These are phyloP conservation scores for Phyllosticta citrichinensis DNA, from an alignment of 2,329 filamentous ascomycete species.

Conservation along the genomic window DNA sequence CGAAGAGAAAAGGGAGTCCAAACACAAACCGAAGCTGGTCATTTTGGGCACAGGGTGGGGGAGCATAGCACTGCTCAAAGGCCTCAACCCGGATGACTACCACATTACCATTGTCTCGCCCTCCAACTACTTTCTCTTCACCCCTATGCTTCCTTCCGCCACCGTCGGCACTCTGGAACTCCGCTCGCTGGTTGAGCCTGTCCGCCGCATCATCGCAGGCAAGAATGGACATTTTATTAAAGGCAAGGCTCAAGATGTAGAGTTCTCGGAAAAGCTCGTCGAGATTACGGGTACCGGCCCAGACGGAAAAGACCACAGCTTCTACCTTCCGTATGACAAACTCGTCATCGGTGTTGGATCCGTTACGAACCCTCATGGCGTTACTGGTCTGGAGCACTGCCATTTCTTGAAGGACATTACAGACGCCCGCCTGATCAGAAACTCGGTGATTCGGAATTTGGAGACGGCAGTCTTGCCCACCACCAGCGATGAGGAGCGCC, in stretches of 20 bases:
- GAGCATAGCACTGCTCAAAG: constrained; percentile 82
- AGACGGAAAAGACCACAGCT: constrained; percentile 62
- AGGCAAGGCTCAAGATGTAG: constrained; percentile 76
- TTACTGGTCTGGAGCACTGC: constrained; percentile 87
- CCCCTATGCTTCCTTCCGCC: constrained; percentile 92
- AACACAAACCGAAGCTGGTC: constrained; percentile 85
- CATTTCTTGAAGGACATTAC: constrained; percentile 93
- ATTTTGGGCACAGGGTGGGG: constrained; percentile 94
- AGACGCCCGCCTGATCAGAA: constrained; percentile 82
- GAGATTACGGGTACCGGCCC: constrained; percentile 69
- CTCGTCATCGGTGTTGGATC: constrained; percentile 87
- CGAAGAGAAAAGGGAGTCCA: constrained; percentile 57
- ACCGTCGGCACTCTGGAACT: constrained; percentile 92
- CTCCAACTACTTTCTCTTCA: constrained; percentile 95
- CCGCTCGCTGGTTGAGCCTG: constrained; percentile 83
- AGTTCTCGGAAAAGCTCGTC: constrained; percentile 83
- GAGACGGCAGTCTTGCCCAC: constrained; percentile 90
- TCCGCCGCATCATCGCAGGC: constrained; percentile 69
- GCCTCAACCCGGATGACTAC: constrained; percentile 81
- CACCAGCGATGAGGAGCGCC: constrained; percentile 77
- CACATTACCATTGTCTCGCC: constrained; percentile 93
- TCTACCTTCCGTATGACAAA: constrained; percentile 97
- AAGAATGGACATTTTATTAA: constrained; percentile 85
- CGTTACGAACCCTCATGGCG: constrained; percentile 87
- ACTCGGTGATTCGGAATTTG: constrained; percentile 78